Base-by-base conservation (phyloP, 441 rosid genomes). In the Euphorbia celastroides region DNA sequence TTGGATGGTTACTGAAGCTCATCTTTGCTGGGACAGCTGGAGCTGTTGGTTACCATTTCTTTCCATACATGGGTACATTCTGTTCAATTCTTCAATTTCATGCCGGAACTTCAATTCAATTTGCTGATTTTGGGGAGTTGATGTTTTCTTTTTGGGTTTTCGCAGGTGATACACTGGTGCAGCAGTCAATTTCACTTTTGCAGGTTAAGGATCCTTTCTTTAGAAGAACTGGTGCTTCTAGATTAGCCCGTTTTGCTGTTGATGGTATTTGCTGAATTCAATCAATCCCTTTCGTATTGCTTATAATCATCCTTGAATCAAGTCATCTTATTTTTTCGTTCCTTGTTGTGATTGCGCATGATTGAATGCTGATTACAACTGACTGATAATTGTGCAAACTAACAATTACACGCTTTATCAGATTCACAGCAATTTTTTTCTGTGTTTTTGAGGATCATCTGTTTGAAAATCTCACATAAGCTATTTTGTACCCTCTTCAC, bases 151-250 rank as follows among this genome's bases (percentile, higher is more conserved):
- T 60, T 5, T 20, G 38, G 12, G 12, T 17, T 34, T 59, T 26
- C 30, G 26, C 85, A 89, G 97, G 97, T 68, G 97, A 91, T 86
- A 93, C 82, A 72, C 74, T 93, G 74, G 59, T 93, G 74, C 90
- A 81, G 26, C 99, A 93, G 74, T 89, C 99, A 6, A 67, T 93
- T 61, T 86, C 90, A 13, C 96, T 93, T 66, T 80, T 93, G 83
- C 94, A 82, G 65, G 92, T 85, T 54, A 89, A 91, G 79, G 99
- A 93, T 80, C 96, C 97, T 5, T 82, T 86, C 82, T 91, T 86
- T 77, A 93, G 89, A 80, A 77, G 99, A 75, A 80, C 80, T 76
- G 96, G 99, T 32, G 99, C 99, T 67, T 88, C 97, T 55, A 79
- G 96, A 80, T 80, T 93, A 72, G 79, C 96, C 52, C 88, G 93